A percentile compares a stretch with the other conserved stretches of the same genome.
Evolutionary conservation across 225 moss, liverwort and hornwort species (phyloP).

Genomic region (Rhytidiadelphus loreus): DNA sequence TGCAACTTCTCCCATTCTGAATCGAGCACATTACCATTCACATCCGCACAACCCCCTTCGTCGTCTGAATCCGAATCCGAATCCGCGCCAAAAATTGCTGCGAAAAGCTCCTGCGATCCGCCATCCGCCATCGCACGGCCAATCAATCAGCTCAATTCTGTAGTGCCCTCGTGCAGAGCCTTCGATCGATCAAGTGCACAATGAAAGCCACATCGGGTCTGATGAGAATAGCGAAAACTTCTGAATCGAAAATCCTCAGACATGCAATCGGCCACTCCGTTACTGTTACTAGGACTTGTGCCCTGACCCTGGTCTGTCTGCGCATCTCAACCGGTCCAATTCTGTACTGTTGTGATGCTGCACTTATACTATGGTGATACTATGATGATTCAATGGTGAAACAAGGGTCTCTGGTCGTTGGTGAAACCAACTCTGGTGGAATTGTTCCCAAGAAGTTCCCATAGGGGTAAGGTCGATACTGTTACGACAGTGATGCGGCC

Average conservation of each 20-base stretch:
- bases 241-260: background rate
- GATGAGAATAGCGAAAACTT: background rate
- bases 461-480: background rate
- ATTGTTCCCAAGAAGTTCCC: background rate
- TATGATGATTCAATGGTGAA: background rate
- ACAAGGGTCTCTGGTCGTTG: background rate
- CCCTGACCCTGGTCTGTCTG: background rate
- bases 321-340: too few relatives aligned
- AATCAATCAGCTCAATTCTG: background rate
- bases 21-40: background rate
- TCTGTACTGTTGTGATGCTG: background rate
- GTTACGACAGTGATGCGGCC: background rate
- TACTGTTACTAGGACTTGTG: too few relatives aligned
- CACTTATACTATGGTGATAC: background rate
- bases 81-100: slow-evolving; percentile 26
- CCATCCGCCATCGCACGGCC: background rate
- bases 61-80: background rate
- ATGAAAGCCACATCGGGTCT: background rate
- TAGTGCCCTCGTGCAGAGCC: background rate
- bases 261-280: too few relatives aligned
- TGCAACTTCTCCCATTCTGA: background rate
- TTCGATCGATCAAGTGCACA: background rate
- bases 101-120: background rate
- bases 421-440: too few relatives aligned
- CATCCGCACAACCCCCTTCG: background rate